Percentiles rank a stretch among this genome's conserved stretches.
These are phyloP conservation scores for Sextonia rubra DNA, from an alignment of 164 flowering plant genomes.

Conservation along the genomic window DNA sequence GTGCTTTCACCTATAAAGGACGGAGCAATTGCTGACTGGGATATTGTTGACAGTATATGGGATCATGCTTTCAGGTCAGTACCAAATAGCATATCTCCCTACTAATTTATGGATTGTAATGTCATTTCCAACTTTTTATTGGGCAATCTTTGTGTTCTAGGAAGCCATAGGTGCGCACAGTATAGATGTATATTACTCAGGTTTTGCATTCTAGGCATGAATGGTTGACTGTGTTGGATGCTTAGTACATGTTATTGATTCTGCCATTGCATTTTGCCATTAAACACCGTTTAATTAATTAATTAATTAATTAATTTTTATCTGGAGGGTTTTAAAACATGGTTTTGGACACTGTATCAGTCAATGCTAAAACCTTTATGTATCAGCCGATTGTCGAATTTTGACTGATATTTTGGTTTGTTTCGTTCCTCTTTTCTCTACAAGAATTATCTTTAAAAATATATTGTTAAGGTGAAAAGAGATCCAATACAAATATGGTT, in stretches of 20 bases:
- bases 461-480: no score
- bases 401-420: no score
- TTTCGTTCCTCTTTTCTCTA: no score
- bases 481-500: no score
- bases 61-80: conserved; percentile 87
- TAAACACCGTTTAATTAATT: not conserved
- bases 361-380: no score
- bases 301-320: no score
- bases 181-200: not conserved
- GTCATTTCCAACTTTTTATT: not conserved
- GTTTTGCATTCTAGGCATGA: not conserved
- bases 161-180: not conserved
- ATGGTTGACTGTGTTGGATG: not conserved
- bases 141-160: not conserved
- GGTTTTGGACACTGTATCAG: no score
- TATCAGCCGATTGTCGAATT: no score
- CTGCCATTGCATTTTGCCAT: not conserved
- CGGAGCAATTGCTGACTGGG: conserved; percentile 90
- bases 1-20: conserved; percentile 84
- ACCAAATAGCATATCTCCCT: not conserved
- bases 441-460: no score
- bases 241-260: not conserved
- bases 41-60: conserved; percentile 92
- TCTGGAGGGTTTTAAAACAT: no score
- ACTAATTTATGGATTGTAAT: not conserved